phyloP scores from a whole-genome alignment of 139 green algal genomes.

The Parachlorella kessleri region DNA sequence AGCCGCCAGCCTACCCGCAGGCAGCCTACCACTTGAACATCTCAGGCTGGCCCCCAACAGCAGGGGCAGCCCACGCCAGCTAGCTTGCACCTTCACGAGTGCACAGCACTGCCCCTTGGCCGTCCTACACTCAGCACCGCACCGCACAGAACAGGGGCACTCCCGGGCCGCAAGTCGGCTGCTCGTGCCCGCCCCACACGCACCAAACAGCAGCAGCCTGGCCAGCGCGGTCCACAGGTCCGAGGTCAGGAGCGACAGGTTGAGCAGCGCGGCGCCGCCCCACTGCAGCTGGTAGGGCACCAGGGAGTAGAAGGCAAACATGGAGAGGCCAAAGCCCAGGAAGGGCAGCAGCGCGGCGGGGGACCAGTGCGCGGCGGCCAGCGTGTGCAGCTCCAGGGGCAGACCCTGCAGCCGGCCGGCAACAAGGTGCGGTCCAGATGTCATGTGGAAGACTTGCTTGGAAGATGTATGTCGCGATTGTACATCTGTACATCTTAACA shows the following conservation, averaged over 20 bases:
- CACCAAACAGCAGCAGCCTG: conserved; percentile 63
- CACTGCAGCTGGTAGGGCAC: conserved; percentile 48
- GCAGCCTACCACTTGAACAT: neutral
- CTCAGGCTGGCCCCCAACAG: neutral
- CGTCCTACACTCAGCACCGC: no score
- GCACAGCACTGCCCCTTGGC: neutral
- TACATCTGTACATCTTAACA: no score
- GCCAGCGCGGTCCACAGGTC: conserved; percentile 65
- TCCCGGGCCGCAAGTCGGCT: neutral
- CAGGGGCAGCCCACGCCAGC: neutral
- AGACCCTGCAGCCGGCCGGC: conserved; percentile 46
- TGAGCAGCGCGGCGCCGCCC: conserved; percentile 70
- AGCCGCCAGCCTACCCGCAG: no score
- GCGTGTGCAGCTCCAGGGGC: conserved; percentile 18
- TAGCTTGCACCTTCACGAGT: neutral
- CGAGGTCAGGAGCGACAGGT: conserved; percentile 78
- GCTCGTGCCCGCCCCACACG: neutral
- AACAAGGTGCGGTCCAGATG: no score
- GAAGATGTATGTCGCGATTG: no score
- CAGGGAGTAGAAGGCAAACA: conserved; percentile 73
- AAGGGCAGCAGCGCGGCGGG: conserved; percentile 39
- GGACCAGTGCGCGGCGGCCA: conserved; percentile 3
- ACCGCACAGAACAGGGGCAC: neutral
- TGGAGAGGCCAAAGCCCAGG: conserved; percentile 46
- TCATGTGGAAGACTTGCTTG: no score